Conservation (phyloP, 1,139 yeast species). For the Candida buenavistaensis region DNA sequence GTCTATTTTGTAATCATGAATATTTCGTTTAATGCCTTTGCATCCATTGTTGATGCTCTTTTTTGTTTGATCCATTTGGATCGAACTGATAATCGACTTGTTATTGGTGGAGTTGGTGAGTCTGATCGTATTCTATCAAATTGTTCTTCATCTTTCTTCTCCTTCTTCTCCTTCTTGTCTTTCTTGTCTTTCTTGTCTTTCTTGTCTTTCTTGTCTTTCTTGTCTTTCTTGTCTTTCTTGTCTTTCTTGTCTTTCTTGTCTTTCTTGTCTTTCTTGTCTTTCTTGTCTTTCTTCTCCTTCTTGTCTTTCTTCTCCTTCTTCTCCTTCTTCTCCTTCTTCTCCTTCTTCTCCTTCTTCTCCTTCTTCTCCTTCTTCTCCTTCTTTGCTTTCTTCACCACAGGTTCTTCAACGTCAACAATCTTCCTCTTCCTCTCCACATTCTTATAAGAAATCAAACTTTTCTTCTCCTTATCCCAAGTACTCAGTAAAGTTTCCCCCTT, state of each 20-base stretch:
- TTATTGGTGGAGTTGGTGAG: constrained; percentile 28
- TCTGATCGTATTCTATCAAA: too few species aligned
- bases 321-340: constrained; percentile 24
- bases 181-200: too few species aligned
- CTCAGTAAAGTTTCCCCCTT: constrained; percentile 81
- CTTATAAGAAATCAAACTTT: constrained; percentile 27
- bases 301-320: constrained; percentile 22
- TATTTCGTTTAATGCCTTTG: constrained; percentile 85
- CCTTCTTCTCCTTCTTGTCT: too few species aligned
- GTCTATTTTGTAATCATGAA: constrained; percentile 69
- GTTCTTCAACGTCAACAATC: constrained; percentile 10
- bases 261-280: constrained; percentile 23
- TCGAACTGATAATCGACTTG: constrained; percentile 74
- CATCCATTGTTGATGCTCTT: constrained; percentile 87
- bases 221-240: constrained; percentile 25
- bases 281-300: constrained; percentile 22
- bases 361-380: constrained; percentile 15
- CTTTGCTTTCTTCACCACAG: constrained; percentile 1
- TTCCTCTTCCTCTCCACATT: constrained; percentile 13
- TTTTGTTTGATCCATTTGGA: constrained; percentile 87
- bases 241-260: constrained; percentile 24
- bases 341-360: constrained; percentile 12
- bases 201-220: constrained; percentile 24
- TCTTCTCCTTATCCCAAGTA: constrained; percentile 75
- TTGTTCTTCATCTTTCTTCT: too few species aligned